These are phyloP conservation scores for Anastatica hierochuntica DNA, from an alignment of 345 rosid genomes.

Conservation along the genomic window DNA sequence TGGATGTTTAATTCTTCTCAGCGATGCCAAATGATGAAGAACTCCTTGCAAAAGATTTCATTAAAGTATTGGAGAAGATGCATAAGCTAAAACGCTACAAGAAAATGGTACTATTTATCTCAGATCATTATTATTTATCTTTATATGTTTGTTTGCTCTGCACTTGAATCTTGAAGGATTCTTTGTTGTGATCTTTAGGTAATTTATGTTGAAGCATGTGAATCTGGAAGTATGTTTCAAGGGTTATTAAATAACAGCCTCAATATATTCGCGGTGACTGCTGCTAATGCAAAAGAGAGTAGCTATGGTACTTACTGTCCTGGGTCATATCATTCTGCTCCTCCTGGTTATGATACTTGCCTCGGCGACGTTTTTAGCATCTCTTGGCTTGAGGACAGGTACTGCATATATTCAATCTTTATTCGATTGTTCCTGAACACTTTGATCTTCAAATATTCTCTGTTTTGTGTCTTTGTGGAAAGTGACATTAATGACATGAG, in stretches of 20 bases:
- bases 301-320: constrained; percentile 49
- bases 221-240: constrained; percentile 57
- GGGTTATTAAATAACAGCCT: constrained; percentile 36
- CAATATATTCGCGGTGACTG: constrained; percentile 47
- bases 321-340: constrained; percentile 10
- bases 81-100: constrained; percentile 31
- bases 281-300: constrained; percentile 41
- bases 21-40: constrained; percentile 36
- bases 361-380: constrained; percentile 64
- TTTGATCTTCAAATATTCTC: not conserved
- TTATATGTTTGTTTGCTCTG: not conserved
- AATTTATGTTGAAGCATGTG: constrained; percentile 60
- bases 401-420: not conserved
- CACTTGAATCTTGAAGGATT: not conserved
- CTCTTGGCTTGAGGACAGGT: constrained; percentile 88
- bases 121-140: not conserved
- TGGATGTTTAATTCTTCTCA: not conserved
- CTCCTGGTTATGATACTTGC: constrained; percentile 32
- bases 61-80: constrained; percentile 38
- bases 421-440: constrained; percentile 1
- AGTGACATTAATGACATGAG: constrained; percentile 46
- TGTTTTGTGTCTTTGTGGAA: constrained; percentile 5
- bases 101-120: constrained; percentile 44
- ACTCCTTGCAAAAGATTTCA: constrained; percentile 31
- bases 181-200: constrained; percentile 27